Percentiles rank a stretch among this genome's conserved stretches.
phyloP scores from a whole-genome alignment of 768 basidiomycete genomes.

The Daedaleopsis sinensis region DNA sequence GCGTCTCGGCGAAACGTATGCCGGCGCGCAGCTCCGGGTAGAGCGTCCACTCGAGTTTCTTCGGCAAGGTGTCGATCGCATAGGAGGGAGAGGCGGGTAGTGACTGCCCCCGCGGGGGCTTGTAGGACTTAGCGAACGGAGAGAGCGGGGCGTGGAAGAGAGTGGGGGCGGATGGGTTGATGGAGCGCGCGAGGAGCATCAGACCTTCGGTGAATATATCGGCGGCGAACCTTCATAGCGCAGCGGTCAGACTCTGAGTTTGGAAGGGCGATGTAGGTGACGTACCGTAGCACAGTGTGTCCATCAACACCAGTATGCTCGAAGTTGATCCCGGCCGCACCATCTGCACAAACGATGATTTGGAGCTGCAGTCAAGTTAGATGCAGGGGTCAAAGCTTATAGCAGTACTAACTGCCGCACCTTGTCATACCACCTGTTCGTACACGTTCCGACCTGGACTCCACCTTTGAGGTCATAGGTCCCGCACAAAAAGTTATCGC shows the following conservation, averaged over 20 bases:
- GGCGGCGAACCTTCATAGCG: conserved; percentile 63
- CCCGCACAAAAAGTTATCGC: conserved; percentile 91
- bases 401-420: conserved; percentile 35
- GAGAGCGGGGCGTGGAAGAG: conserved; percentile 91
- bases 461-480: conserved; percentile 83
- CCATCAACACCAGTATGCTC: conserved; percentile 98
- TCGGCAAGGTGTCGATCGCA: conserved; percentile 80
- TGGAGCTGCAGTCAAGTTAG: conserved; percentile 75
- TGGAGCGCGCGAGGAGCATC: conserved; percentile 95
- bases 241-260: neutral
- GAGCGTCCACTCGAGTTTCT: conserved; percentile 95
- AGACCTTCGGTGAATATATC: conserved; percentile 98
- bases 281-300: conserved; percentile 85
- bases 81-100: conserved; percentile 35
- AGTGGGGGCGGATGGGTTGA: conserved; percentile 93
- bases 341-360: conserved; percentile 94
- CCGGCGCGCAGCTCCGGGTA: conserved; percentile 83
- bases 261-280: neutral
- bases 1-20: conserved; percentile 91
- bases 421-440: conserved; percentile 96
- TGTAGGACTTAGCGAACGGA: conserved; percentile 78
- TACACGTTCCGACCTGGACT: conserved; percentile 94
- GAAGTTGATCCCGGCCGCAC: conserved; percentile 96
- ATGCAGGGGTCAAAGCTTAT: neutral
- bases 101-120: conserved; percentile 42